Percentiles rank a stretch among this genome's conserved stretches.
Conservation (phyloP, 2,329 filamentous ascomycete species). For the Xylaria polymorpha region DNA sequence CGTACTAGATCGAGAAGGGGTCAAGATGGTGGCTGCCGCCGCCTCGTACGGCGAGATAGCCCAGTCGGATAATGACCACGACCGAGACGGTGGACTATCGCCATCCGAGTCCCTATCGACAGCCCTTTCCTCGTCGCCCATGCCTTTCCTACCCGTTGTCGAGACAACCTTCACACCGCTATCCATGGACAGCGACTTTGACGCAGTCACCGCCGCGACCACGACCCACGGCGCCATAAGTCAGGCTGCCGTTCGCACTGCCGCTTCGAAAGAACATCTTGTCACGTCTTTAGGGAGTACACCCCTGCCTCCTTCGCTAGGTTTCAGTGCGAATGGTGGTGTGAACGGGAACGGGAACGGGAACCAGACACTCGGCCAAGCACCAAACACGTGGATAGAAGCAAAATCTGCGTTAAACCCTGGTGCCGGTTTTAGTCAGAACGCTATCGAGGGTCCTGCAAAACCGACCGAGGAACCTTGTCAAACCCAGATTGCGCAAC, state of each 20-base stretch:
- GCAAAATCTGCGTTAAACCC: constrained; percentile 36
- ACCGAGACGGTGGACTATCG: constrained; percentile 43
- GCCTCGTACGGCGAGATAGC: constrained; percentile 44
- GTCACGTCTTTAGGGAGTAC: constrained; percentile 47
- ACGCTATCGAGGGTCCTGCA: constrained; percentile 23
- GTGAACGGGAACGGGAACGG: constrained; percentile 31
- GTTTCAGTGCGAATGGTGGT: constrained; percentile 33
- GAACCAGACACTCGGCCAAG: constrained; percentile 2
- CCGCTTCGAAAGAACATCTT: constrained; percentile 48
- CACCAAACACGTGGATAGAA: constrained; percentile 27
- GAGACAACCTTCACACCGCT: constrained; percentile 49
- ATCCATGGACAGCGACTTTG: constrained; percentile 49
- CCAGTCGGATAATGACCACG: constrained; percentile 46
- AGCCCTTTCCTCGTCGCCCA: constrained; percentile 48
- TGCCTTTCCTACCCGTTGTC: constrained; percentile 47
- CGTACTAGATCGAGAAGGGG: constrained; percentile 14
- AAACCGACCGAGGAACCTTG: constrained; percentile 33
- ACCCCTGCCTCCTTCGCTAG: constrained; percentile 40
- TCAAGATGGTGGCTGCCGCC: constrained; percentile 43
- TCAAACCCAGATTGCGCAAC: constrained; percentile 34
- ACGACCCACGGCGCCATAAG: constrained; percentile 14
- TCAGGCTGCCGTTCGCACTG: constrained; percentile 34
- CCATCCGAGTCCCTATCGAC: constrained; percentile 46
- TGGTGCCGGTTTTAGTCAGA: constrained; percentile 30
- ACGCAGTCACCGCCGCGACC: constrained; percentile 6